These are phyloP conservation scores for Amanita exitialis DNA, from an alignment of 768 basidiomycete genomes.

Conservation along the genomic window DNA sequence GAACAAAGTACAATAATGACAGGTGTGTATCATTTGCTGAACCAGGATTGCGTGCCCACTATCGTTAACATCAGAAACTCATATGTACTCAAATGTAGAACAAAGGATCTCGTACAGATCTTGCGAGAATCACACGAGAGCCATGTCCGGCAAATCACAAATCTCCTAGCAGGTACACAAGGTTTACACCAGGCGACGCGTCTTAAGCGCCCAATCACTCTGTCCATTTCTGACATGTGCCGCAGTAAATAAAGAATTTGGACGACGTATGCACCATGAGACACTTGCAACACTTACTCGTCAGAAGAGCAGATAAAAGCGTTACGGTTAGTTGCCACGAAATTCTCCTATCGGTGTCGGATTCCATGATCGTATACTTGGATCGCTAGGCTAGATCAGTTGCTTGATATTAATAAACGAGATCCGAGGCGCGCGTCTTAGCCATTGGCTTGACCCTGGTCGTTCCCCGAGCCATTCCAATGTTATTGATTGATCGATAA, in stretches of 20 bases:
- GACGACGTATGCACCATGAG: neutral
- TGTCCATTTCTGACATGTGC: neutral
- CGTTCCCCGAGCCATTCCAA: neutral
- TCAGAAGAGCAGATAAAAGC: neutral
- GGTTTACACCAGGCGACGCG: neutral
- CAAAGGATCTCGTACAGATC: constrained; percentile 3
- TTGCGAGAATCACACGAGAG: constrained; percentile 1
- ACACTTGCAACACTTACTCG: neutral
- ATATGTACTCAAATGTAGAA: constrained; percentile 3
- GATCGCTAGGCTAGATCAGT: neutral
- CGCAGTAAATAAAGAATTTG: neutral
- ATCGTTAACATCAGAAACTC: neutral
- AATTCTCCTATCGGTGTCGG: neutral
- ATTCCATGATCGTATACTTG: neutral
- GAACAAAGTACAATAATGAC: neutral
- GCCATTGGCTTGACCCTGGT: neutral
- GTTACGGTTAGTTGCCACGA: neutral
- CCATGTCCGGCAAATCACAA: neutral
- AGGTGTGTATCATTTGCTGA: neutral
- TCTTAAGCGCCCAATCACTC: neutral
- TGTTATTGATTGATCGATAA: too few species aligned
- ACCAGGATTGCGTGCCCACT: neutral
- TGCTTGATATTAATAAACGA: too few species aligned
- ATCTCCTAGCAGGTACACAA: neutral
- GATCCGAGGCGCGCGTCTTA: neutral